Evolutionary conservation across 2,329 filamentous ascomycete species (phyloP).

Genomic region (Paraphaeosphaeria minitans): DNA sequence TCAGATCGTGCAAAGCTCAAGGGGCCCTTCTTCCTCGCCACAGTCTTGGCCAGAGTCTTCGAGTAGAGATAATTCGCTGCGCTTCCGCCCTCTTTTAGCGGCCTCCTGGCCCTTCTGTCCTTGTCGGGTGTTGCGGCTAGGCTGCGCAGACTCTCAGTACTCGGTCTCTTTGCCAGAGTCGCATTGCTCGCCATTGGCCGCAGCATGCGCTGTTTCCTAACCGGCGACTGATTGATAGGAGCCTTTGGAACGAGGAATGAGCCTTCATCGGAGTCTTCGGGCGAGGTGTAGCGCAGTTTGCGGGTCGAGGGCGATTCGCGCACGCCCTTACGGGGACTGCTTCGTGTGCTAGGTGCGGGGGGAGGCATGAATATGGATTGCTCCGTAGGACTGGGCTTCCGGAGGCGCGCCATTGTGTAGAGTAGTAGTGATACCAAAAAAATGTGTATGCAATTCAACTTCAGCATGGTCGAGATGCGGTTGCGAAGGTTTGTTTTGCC

Average conservation of each 20-base stretch:
- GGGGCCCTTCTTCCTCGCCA: constrained; percentile 28
- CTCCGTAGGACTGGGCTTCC: constrained; percentile 37
- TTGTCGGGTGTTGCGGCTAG: constrained; percentile 36
- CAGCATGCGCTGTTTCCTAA: constrained; percentile 40
- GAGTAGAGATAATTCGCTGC: constrained; percentile 28
- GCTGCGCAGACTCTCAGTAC: constrained; percentile 28
- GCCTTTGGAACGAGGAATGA: constrained; percentile 31
- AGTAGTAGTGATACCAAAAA: constrained; percentile 8
- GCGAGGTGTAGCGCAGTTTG: constrained; percentile 27
- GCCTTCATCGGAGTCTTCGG: constrained; percentile 27
- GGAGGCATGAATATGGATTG: constrained; percentile 26
- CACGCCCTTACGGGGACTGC: constrained; percentile 36
- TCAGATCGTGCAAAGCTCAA: constrained; percentile 19
- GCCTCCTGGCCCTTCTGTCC: constrained; percentile 21
- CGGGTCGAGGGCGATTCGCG: constrained; percentile 30
- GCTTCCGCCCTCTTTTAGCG: constrained; percentile 11
- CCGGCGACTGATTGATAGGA: constrained; percentile 22
- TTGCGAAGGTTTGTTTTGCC: constrained; percentile 3
- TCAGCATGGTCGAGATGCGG: constrained; percentile 10
- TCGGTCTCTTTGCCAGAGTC: constrained; percentile 32
- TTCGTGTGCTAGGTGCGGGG: constrained; percentile 21
- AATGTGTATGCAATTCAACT: constrained; percentile 4
- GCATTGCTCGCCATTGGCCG: constrained; percentile 41
- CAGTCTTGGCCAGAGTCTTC: constrained; percentile 36
- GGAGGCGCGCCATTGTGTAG: constrained; percentile 41